Evolutionary conservation across 1,139 yeast genomes (phyloP).

Genomic region (Yamadazyma triangularis): DNA sequence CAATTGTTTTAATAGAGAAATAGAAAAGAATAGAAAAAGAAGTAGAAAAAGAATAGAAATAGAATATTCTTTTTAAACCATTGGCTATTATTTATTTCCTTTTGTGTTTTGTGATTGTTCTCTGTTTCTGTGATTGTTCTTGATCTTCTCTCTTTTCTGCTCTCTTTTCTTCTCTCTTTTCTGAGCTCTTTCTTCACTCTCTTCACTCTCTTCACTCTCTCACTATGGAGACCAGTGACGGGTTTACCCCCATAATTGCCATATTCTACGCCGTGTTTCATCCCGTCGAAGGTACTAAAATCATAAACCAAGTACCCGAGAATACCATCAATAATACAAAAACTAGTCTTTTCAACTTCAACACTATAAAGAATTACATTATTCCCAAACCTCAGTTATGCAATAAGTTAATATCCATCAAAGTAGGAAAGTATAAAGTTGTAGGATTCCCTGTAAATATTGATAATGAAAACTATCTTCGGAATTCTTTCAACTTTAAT

Average conservation of each 20-base stretch:
- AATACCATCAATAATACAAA: conserved; percentile 39
- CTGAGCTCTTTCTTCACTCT: too few relatives aligned
- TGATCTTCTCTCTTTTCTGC: too few relatives aligned
- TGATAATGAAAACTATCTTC: conserved; percentile 67
- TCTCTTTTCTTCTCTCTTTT: too few relatives aligned
- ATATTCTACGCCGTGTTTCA: conserved; percentile 90
- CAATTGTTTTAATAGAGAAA: too few relatives aligned
- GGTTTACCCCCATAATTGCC: conserved; percentile 81
- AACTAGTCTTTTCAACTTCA: conserved; percentile 63
- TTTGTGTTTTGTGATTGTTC: too few relatives aligned
- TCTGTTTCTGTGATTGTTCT: too few relatives aligned
- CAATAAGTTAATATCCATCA: conserved; percentile 71
- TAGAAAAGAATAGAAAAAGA: too few relatives aligned
- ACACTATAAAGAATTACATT: conserved; percentile 80
- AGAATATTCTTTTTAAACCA: too few relatives aligned
- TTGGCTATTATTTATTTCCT: too few relatives aligned
- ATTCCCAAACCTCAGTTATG: conserved; percentile 93
- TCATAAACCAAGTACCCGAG: conserved; percentile 86
- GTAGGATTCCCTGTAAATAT: conserved; percentile 92
- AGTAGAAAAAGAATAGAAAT: too few relatives aligned
- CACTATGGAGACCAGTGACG: conserved; percentile 41
- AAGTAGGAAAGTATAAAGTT: conserved; percentile 65
- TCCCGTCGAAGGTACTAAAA: conserved; percentile 92
- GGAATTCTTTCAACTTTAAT: conserved; percentile 90
- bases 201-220: too few relatives aligned